phyloP scores from a whole-genome alignment of 164 flowering plant genomes.

The Kingdonia uniflora region DNA sequence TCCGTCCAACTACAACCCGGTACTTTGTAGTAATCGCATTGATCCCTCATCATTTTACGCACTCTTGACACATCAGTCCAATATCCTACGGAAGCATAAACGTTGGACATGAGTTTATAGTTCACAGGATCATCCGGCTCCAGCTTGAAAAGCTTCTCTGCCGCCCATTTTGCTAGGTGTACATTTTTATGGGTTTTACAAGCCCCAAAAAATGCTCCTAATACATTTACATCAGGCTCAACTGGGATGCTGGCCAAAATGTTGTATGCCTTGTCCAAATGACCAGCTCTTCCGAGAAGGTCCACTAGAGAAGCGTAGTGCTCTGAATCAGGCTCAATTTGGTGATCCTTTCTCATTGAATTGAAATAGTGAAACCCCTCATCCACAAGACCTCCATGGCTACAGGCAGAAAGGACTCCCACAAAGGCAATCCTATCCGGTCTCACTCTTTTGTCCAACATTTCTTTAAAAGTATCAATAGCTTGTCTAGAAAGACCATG shows the following conservation, averaged over 20 bases:
- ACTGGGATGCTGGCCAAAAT: conserved; percentile 30
- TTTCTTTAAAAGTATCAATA: conserved; percentile 31
- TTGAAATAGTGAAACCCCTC: conserved; percentile 46
- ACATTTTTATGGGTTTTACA: conserved; percentile 41
- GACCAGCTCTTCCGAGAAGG: conserved; percentile 61
- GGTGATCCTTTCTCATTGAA: conserved; percentile 32
- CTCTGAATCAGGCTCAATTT: conserved; percentile 39
- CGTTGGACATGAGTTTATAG: conserved; percentile 41
- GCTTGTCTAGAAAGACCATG: conserved; percentile 44
- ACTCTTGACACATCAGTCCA: conserved; percentile 47
- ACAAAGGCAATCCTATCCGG: conserved; percentile 51
- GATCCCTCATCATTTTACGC: conserved; percentile 32
- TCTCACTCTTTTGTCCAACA: conserved; percentile 30
- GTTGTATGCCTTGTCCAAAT: conserved; percentile 36
- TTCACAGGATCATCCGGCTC: conserved; percentile 44
- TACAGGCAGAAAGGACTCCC: conserved; percentile 59
- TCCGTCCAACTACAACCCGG: conserved; percentile 66
- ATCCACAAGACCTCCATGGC: conserved; percentile 46
- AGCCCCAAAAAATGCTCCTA: conserved; percentile 51
- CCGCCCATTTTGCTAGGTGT: conserved; percentile 39
- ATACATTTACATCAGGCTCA: conserved; percentile 20
- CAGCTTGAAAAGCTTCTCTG: conserved; percentile 32
- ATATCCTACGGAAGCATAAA: conserved; percentile 38
- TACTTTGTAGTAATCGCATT: conserved; percentile 25
- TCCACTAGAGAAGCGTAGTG: conserved; percentile 63